A percentile compares a stretch with the other conserved stretches of the same genome.
Conservation (phyloP, 179 eudicot genomes). For the Nepenthes alata region DNA sequence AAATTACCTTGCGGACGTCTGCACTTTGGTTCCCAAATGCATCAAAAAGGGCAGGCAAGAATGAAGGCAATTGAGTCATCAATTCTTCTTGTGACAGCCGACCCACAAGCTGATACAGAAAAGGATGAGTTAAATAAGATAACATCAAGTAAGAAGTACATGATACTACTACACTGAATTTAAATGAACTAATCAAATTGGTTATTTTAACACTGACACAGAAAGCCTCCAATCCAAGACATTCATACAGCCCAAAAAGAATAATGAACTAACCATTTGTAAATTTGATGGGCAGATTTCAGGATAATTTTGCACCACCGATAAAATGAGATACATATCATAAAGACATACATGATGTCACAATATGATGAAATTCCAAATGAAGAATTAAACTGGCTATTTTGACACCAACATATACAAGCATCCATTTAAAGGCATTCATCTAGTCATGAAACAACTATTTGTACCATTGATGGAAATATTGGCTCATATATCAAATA, state of each 20-base stretch:
- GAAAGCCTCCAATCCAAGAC: not conserved
- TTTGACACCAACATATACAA: no score
- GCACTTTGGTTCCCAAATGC: constrained; percentile 98
- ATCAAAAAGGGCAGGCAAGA: constrained; percentile 87
- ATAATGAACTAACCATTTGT: not conserved
- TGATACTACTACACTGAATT: not conserved
- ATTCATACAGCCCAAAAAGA: not conserved
- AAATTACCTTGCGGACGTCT: constrained; percentile 88
- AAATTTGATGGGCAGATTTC: no score
- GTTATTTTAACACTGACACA: not conserved
- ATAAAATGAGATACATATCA: no score
- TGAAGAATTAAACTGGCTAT: no score
- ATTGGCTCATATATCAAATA: no score
- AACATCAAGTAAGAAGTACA: not conserved
- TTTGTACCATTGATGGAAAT: no score
- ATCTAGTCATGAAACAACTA: no score
- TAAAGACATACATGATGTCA: no score
- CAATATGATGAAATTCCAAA: no score
- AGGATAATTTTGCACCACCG: no score
- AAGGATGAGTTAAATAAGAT: constrained; percentile 1
- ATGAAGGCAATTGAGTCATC: constrained; percentile 72
- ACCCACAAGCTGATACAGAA: constrained; percentile 61
- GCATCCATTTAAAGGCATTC: no score
- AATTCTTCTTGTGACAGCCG: constrained; percentile 84
- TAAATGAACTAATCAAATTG: not conserved